Evolutionary conservation across 1,139 yeast species (phyloP).

Genomic region (Pneumocystis jirovecii): DNA sequence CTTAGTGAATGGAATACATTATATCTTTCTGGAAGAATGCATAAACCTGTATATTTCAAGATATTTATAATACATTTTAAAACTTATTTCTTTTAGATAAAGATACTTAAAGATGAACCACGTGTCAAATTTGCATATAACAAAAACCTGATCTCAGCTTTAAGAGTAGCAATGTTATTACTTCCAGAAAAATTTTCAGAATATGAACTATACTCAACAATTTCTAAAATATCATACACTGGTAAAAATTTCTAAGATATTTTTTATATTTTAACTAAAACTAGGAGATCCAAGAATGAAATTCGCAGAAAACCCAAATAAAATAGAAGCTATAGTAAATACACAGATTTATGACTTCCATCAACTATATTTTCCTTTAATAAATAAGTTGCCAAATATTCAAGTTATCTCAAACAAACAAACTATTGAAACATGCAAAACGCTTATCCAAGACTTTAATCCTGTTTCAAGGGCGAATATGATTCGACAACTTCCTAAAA

Average conservation of each 20-base stretch:
- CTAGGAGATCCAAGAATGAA: slow-evolving; percentile 58
- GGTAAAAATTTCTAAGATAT: slow-evolving; percentile 29
- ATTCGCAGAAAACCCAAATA: slow-evolving; percentile 80
- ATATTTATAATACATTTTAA: not conserved
- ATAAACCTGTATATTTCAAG: slow-evolving; percentile 65
- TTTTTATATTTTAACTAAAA: not conserved
- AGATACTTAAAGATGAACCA: slow-evolving; percentile 46
- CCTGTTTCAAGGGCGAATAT: slow-evolving; percentile 26
- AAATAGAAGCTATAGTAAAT: slow-evolving; percentile 67
- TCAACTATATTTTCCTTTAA: slow-evolving; percentile 53
- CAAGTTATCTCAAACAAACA: slow-evolving; percentile 2
- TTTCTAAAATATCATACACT: slow-evolving; percentile 67
- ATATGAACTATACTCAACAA: slow-evolving; percentile 52
- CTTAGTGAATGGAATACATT: slow-evolving; percentile 68
- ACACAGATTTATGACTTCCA: slow-evolving; percentile 61
- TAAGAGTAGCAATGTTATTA: slow-evolving; percentile 53
- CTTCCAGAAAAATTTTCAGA: slow-evolving; percentile 44
- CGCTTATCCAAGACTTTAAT: slow-evolving; percentile 26
- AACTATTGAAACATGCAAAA: slow-evolving; percentile 16
- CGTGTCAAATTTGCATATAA: slow-evolving; percentile 53
- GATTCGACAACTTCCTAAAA: slow-evolving; percentile 35
- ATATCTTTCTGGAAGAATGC: slow-evolving; percentile 83
- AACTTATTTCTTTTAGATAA: not conserved
- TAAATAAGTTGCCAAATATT: slow-evolving; percentile 32
- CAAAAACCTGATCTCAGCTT: slow-evolving; percentile 62